Percentiles rank a stretch among this genome's conserved stretches.
phyloP scores from a whole-genome alignment of 2,329 filamentous ascomycete species.

The Lachnellula subtilissima region DNA sequence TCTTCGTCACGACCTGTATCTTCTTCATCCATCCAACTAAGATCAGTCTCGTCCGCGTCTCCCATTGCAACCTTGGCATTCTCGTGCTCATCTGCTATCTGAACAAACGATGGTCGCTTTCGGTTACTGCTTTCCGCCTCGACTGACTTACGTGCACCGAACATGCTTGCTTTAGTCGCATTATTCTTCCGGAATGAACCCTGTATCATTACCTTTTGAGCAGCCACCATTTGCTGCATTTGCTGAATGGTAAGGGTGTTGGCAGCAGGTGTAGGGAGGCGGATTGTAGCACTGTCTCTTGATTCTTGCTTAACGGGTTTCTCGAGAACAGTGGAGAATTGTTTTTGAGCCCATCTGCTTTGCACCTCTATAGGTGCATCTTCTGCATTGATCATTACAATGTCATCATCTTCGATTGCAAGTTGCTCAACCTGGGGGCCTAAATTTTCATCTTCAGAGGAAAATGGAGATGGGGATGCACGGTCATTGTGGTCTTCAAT shows the following conservation, averaged over 20 bases:
- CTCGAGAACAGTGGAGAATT: not conserved
- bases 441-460: not conserved
- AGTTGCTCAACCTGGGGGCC: not conserved
- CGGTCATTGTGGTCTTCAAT: no score
- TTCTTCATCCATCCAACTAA: conserved; percentile 18
- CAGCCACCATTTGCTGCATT: conserved; percentile 1
- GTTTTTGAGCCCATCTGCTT: not conserved
- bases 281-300: not conserved
- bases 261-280: not conserved
- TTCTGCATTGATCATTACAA: not conserved
- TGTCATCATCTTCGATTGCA: not conserved
- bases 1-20: conserved; percentile 8
- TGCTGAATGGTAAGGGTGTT: not conserved
- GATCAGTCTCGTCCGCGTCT: conserved; percentile 8
- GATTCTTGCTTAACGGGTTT: not conserved
- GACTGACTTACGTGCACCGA: no score
- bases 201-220: not conserved
- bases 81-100: not conserved
- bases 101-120: no score
- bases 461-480: not conserved
- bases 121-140: no score
- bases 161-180: no score
- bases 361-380: not conserved
- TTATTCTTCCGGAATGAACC: no score
- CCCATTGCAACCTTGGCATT: conserved; percentile 9